Evolutionary conservation across 768 basidiomycete species (phyloP).

Genomic region (Serendipita sp.): DNA sequence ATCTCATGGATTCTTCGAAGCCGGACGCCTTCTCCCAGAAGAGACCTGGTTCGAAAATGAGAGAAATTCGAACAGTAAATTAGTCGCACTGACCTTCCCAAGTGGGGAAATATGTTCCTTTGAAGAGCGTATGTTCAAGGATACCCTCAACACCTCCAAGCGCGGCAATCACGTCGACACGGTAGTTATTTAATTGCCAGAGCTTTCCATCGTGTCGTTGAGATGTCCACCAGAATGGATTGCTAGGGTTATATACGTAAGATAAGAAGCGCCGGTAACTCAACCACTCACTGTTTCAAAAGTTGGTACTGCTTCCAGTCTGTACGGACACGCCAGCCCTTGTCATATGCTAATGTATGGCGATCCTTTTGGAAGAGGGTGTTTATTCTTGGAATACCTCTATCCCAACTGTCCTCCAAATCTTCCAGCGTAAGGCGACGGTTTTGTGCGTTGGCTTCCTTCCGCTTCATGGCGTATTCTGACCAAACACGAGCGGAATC

Average conservation of each 20-base stretch:
- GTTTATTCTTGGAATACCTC: conserved; percentile 96
- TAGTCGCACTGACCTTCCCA: conserved; percentile 55
- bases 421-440: conserved; percentile 92
- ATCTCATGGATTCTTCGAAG: conserved; percentile 91
- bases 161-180: conserved; percentile 97
- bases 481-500: conserved; percentile 99
- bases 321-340: conserved; percentile 94
- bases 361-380: conserved; percentile 98
- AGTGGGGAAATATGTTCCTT: conserved; percentile 93
- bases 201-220: conserved; percentile 93
- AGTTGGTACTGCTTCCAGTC: conserved; percentile 98
- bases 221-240: conserved; percentile 99
- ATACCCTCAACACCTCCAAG: conserved; percentile 94
- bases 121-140: conserved; percentile 91
- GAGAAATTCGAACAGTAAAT: conserved; percentile 4
- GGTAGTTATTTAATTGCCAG: conserved; percentile 96
- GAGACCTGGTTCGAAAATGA: conserved; percentile 31
- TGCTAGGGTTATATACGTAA: conserved; percentile 28
- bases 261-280: background rate
- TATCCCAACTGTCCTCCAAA: conserved; percentile 96
- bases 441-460: conserved; percentile 98
- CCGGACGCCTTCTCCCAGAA: conserved; percentile 99
- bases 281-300: conserved; percentile 55
- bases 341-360: conserved; percentile 96
- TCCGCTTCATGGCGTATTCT: conserved; percentile 98